phyloP scores from a whole-genome alignment of 2,329 filamentous ascomycete genomes.

The Tolypocladium ophioglossoides region DNA sequence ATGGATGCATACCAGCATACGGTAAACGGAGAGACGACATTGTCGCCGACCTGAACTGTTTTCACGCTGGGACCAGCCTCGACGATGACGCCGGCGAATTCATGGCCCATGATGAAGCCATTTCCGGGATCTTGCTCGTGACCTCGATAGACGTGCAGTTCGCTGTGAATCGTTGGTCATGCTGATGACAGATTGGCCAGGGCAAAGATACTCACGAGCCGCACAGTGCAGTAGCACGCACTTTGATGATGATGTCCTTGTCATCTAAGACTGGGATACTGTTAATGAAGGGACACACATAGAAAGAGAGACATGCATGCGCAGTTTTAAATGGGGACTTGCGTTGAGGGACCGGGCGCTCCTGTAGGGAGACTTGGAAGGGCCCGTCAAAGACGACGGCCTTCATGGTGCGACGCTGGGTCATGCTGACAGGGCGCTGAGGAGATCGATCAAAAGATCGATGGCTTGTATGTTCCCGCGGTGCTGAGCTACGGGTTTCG shows the following conservation, averaged over 20 bases:
- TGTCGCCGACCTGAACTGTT: conserved; percentile 62
- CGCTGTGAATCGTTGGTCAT: conserved; percentile 39
- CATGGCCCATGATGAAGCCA: conserved; percentile 65
- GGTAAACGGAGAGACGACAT: conserved; percentile 76
- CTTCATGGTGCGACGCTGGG: conserved; percentile 55
- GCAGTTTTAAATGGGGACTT: not conserved
- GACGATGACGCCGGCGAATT: conserved; percentile 70
- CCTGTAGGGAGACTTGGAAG: conserved; percentile 63
- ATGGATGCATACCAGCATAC: conserved; percentile 53
- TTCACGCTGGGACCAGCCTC: conserved; percentile 58
- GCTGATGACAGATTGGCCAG: not conserved
- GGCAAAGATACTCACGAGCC: conserved; percentile 54
- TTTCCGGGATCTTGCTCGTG: conserved; percentile 59
- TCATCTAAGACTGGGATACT: conserved; percentile 46
- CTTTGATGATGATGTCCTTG: conserved; percentile 72
- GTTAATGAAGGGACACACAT: not conserved
- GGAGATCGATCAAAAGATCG: not conserved
- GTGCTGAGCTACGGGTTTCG: not conserved
- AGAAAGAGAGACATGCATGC: conserved; percentile 4
- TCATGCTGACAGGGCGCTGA: conserved; percentile 12
- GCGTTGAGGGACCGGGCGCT: conserved; percentile 64
- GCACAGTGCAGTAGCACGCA: conserved; percentile 74
- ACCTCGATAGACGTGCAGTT: conserved; percentile 79
- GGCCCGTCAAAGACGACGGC: conserved; percentile 81
- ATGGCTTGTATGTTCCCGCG: not conserved